phyloP scores from a whole-genome alignment of 1,139 yeast species.

The Lodderomyces metapsilosis region DNA sequence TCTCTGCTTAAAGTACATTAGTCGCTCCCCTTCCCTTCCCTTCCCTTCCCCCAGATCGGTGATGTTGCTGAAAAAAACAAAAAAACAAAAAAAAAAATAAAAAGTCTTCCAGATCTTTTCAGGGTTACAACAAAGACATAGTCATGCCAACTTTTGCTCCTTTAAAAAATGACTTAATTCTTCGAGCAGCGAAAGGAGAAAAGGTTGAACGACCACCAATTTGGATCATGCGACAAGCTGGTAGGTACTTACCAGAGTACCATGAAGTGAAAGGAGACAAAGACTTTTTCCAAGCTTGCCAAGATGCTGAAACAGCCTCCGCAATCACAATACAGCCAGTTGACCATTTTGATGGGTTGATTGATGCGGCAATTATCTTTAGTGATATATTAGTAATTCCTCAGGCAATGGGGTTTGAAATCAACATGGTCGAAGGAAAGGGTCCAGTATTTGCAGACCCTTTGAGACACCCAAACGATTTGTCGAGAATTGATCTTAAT shows the following conservation, averaged over 20 bases:
- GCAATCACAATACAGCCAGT: slow-evolving; percentile 95
- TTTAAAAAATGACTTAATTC: slow-evolving; percentile 81
- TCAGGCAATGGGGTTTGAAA: slow-evolving; percentile 97
- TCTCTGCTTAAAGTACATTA: too few species aligned
- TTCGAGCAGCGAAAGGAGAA: slow-evolving; percentile 83
- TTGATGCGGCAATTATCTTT: slow-evolving; percentile 96
- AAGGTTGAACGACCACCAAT: slow-evolving; percentile 94
- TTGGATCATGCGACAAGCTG: slow-evolving; percentile 97
- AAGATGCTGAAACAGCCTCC: slow-evolving; percentile 91
- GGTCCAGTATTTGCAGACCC: slow-evolving; percentile 96
- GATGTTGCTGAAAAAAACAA: neutral
- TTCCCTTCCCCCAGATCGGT: too few species aligned
- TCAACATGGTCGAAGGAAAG: slow-evolving; percentile 88
- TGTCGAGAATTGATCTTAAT: slow-evolving; percentile 54
- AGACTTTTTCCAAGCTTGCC: slow-evolving; percentile 91
- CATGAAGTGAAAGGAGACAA: slow-evolving; percentile 83
- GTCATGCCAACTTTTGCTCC: slow-evolving; percentile 53
- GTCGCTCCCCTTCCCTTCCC: too few species aligned
- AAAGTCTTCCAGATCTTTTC: neutral
- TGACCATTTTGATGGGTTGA: slow-evolving; percentile 80
- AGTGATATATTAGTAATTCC: slow-evolving; percentile 95
- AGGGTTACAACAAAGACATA: neutral
- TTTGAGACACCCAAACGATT: slow-evolving; percentile 68
- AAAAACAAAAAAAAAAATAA: neutral
- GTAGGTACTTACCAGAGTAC: slow-evolving; percentile 88